These are phyloP conservation scores for Nakazawaea wyomingensis DNA, from an alignment of 805 yeast species.

Conservation along the genomic window DNA sequence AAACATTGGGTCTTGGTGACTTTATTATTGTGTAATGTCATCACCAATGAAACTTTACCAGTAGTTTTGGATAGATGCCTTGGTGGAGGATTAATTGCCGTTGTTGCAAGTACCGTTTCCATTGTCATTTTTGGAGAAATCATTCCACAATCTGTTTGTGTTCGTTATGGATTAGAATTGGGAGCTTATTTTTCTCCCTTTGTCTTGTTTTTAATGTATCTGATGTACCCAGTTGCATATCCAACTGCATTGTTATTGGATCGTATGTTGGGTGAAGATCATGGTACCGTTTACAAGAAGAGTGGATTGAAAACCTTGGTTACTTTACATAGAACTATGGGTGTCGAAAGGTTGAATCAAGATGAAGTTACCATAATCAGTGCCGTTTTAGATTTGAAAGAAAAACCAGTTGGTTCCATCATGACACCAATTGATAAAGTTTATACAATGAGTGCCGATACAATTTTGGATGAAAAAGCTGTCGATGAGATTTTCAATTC, in stretches of 20 bases:
- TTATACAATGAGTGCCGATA: constrained; percentile 80
- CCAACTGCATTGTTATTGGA: constrained; percentile 84
- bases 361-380: constrained; percentile 96
- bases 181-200: constrained; percentile 91
- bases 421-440: constrained; percentile 95
- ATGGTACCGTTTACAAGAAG: constrained; percentile 90
- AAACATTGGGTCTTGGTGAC: constrained; percentile 97
- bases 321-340: constrained; percentile 90
- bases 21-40: constrained; percentile 75
- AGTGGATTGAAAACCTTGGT: constrained; percentile 92
- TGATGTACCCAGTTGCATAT: constrained; percentile 87
- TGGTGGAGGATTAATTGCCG: constrained; percentile 98
- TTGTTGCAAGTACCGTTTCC: constrained; percentile 84
- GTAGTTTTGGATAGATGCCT: constrained; percentile 87
- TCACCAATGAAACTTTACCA: constrained; percentile 92
- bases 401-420: constrained; percentile 76
- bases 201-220: constrained; percentile 77
- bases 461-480: constrained; percentile 72
- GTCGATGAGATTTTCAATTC: constrained; percentile 90
- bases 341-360: constrained; percentile 85
- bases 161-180: constrained; percentile 84
- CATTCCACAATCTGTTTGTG: constrained; percentile 92
- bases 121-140: constrained; percentile 95
- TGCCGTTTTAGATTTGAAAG: constrained; percentile 91
- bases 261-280: constrained; percentile 85